These are phyloP conservation scores for Polyplosphaeria fusca DNA, from an alignment of 495 filamentous ascomycete genomes.

Conservation along the genomic window DNA sequence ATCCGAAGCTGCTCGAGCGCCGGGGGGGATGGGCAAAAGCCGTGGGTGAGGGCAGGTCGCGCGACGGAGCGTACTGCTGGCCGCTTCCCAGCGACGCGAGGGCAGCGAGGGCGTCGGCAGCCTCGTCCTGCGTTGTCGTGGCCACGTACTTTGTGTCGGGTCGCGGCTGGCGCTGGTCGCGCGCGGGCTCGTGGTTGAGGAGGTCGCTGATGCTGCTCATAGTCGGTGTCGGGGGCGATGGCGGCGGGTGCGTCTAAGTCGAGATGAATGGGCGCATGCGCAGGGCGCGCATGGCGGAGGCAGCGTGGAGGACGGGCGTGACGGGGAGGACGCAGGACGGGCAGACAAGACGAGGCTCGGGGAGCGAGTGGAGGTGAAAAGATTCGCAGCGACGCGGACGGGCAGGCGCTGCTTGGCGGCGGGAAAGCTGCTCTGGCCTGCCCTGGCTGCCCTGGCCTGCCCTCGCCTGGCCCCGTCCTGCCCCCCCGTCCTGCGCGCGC, in stretches of 20 bases:
- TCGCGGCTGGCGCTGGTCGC: constrained; percentile 1
- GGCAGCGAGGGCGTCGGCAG: constrained; percentile 38
- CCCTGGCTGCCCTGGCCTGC: too few relatives aligned
- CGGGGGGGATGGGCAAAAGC: constrained; percentile 18
- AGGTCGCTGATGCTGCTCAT: constrained; percentile 31
- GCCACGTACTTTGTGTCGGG: constrained; percentile 1
- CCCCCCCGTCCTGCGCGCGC: neutral
- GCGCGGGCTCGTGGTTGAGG: constrained; percentile 29
- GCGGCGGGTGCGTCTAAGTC: neutral
- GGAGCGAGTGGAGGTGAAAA: neutral
- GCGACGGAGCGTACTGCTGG: constrained; percentile 21
- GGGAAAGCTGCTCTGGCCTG: too few relatives aligned
- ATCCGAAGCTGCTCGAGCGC: constrained; percentile 31
- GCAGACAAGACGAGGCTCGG: neutral
- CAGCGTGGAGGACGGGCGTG: neutral
- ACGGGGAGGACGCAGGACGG: neutral
- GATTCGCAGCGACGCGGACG: neutral
- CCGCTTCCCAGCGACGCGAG: constrained; percentile 27
- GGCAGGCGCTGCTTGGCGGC: too few relatives aligned
- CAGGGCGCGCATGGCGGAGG: neutral
- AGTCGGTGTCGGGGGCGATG: constrained; percentile 2
- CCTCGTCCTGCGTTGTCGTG: constrained; percentile 33
- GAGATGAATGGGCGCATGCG: neutral
- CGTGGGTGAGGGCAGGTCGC: constrained; percentile 21
- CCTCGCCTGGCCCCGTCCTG: too few relatives aligned